phyloP scores from a whole-genome alignment of 2,329 filamentous ascomycete species.

The Fusarium oxysporum region DNA sequence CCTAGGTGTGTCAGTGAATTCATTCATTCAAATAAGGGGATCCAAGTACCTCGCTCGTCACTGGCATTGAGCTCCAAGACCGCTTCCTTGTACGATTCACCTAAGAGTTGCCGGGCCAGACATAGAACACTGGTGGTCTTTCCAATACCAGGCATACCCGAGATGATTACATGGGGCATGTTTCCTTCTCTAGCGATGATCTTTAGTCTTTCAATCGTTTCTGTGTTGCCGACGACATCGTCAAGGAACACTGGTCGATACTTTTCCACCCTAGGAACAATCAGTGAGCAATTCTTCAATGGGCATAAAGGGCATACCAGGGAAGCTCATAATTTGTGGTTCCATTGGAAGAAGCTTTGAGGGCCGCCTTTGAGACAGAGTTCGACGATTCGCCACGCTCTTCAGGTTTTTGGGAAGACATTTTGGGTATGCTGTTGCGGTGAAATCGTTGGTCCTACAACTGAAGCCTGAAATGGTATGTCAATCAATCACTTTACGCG shows the following conservation, averaged over 20 bases:
- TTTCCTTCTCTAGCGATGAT: slow-evolving; percentile 99
- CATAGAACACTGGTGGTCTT: slow-evolving; percentile 97
- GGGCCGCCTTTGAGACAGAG: slow-evolving; percentile 67
- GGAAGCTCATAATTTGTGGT: slow-evolving; percentile 77
- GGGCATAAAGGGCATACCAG: slow-evolving; percentile 65
- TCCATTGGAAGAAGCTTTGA: slow-evolving; percentile 63
- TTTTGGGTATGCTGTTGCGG: slow-evolving; percentile 45
- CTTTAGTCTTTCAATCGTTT: slow-evolving; percentile 96
- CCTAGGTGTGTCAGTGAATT: slow-evolving; percentile 58
- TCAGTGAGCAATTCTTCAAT: slow-evolving; percentile 35
- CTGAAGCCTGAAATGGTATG: slow-evolving; percentile 35
- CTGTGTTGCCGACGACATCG: slow-evolving; percentile 97
- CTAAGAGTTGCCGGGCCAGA: slow-evolving; percentile 89
- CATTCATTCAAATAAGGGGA: neutral
- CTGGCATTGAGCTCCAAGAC: slow-evolving; percentile 96
- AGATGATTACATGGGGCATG: slow-evolving; percentile 99
- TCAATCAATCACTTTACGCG: slow-evolving; percentile 55
- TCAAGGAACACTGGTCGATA: slow-evolving; percentile 95
- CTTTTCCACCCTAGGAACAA: slow-evolving; percentile 86
- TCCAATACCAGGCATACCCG: slow-evolving; percentile 98
- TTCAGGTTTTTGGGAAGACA: slow-evolving; percentile 63
- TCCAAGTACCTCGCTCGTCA: slow-evolving; percentile 80
- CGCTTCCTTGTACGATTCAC: slow-evolving; percentile 95
- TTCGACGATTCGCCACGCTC: slow-evolving; percentile 71
- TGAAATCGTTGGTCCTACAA: slow-evolving; percentile 23